Percentiles rank a stretch among this genome's conserved stretches.
Evolutionary conservation across 352 stramenopile species (phyloP).

Genomic region (Pythium dissimile): DNA sequence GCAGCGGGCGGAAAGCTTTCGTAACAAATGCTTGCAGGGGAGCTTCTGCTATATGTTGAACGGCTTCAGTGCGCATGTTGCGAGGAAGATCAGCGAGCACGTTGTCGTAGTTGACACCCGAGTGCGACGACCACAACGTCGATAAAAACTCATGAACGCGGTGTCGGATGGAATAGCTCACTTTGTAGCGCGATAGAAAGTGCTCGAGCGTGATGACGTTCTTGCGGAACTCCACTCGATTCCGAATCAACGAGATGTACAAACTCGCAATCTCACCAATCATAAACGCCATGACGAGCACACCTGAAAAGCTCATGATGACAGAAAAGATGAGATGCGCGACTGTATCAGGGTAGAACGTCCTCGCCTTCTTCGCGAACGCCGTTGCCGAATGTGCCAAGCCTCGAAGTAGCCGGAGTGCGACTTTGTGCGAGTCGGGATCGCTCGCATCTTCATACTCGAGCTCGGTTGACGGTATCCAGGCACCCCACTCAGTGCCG

Average conservation of each 20-base stretch:
- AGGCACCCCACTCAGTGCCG: conserved; percentile 18
- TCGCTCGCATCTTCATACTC: conserved; percentile 8
- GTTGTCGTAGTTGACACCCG: conserved; percentile 46
- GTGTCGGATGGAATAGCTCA: conserved; percentile 31
- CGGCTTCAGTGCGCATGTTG: conserved; percentile 38
- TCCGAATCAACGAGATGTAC: conserved; percentile 64
- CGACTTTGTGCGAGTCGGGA: conserved; percentile 9
- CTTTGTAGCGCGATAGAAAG: conserved; percentile 44
- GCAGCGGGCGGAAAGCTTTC: conserved; percentile 28
- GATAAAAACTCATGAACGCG: conserved; percentile 50
- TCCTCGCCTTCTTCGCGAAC: conserved; percentile 55
- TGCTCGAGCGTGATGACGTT: conserved; percentile 53
- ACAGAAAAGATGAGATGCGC: conserved; percentile 44
- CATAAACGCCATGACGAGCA: conserved; percentile 65
- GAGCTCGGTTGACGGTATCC: conserved; percentile 12
- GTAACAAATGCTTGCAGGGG: conserved; percentile 34
- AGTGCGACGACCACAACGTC: conserved; percentile 55
- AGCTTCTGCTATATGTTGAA: conserved; percentile 42
- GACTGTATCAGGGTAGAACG: conserved; percentile 27
- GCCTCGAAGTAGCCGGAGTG: conserved; percentile 38
- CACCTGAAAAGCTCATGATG: conserved; percentile 43
- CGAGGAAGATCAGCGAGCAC: conserved; percentile 43
- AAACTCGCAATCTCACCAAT: conserved; percentile 65
- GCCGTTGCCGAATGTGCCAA: conserved; percentile 53
- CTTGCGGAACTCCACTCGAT: conserved; percentile 64